phyloP scores from a whole-genome alignment of 225 moss, liverwort and hornwort genomes.

The Thuidium tamariscinum region DNA sequence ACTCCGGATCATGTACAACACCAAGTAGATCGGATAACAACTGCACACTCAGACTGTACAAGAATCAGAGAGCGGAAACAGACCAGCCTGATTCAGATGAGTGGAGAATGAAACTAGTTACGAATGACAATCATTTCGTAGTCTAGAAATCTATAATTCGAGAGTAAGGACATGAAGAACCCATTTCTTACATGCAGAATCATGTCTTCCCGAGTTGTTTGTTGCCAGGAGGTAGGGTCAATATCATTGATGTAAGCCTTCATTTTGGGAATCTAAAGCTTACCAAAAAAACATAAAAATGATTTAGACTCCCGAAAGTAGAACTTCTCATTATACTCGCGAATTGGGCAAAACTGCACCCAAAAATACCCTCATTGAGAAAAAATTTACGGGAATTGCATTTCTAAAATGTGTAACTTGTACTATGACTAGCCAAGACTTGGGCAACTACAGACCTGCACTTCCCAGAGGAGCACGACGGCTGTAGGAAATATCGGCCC shows the following conservation, averaged over 20 bases:
- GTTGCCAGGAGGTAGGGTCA: conserved; percentile 67
- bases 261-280: conserved; percentile 81
- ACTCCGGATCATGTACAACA: conserved; percentile 69
- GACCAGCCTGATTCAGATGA: not conserved
- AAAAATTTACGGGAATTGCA: not conserved
- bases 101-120: not conserved
- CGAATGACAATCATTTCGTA: not conserved
- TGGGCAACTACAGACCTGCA: conserved; percentile 51
- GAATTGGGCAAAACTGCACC: not conserved
- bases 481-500: conserved; percentile 77
- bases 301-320: not conserved
- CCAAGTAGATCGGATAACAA: conserved; percentile 75
- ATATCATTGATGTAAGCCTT: conserved; percentile 68
- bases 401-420: not conserved
- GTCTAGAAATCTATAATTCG: not conserved
- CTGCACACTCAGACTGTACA: conserved; percentile 27
- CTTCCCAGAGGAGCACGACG: conserved; percentile 82
- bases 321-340: not conserved
- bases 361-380: not conserved
- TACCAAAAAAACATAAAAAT: conserved; percentile 1
- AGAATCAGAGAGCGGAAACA: not conserved
- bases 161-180: not conserved
- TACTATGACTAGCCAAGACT: not conserved
- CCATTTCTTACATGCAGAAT: conserved; percentile 56
- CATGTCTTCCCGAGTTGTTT: conserved; percentile 87